phyloP scores from a whole-genome alignment of 352 stramenopile species.

The Achlya hypogyna region DNA sequence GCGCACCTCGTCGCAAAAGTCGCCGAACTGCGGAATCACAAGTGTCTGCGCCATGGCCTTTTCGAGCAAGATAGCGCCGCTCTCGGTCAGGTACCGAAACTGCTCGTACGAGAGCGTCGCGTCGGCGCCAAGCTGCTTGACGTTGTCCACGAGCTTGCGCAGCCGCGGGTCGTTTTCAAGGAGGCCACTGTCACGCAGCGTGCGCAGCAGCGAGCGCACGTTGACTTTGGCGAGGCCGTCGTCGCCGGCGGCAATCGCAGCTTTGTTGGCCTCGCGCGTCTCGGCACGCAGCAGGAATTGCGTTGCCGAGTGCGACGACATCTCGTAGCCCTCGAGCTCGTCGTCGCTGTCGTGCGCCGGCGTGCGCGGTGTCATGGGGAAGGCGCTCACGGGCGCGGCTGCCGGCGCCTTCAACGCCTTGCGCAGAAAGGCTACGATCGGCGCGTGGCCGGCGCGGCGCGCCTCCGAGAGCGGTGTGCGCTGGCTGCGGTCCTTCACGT shows the following conservation, averaged over 20 bases:
- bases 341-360: background rate
- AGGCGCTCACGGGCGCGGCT: background rate
- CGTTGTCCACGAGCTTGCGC: background rate
- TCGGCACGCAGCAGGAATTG: background rate
- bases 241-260: background rate
- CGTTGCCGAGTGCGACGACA: background rate
- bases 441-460: background rate
- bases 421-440: background rate
- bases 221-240: slow-evolving; percentile 1
- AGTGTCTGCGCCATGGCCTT: background rate
- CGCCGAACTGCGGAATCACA: background rate
- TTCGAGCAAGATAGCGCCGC: slow-evolving; percentile 3
- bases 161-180: slow-evolving; percentile 1
- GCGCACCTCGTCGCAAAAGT: slow-evolving; percentile 1
- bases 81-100: slow-evolving; percentile 3
- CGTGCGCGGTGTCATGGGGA: background rate
- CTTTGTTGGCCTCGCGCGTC: background rate
- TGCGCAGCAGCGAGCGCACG: background rate
- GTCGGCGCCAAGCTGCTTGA: background rate
- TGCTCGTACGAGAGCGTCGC: slow-evolving; percentile 1
- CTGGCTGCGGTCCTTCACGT: slow-evolving; percentile 2
- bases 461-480: slow-evolving; percentile 5
- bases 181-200: background rate
- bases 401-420: background rate
- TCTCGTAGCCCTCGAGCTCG: slow-evolving; percentile 2